phyloP scores from a whole-genome alignment of 495 filamentous ascomycete genomes.

The Penicillium waksmanii region DNA sequence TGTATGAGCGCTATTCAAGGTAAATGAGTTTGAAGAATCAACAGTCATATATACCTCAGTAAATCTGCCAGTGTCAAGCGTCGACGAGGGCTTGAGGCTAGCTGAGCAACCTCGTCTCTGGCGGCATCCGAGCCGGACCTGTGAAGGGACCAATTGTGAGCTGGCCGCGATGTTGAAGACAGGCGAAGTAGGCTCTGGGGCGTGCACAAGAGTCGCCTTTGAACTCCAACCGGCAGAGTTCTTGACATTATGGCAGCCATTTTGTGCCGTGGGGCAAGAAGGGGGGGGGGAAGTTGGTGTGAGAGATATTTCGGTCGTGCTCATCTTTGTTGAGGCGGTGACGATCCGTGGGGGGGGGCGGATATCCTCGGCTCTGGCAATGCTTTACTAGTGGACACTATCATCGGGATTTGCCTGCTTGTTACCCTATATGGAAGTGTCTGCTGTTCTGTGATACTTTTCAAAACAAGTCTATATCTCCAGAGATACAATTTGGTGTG shows the following conservation, averaged over 20 bases:
- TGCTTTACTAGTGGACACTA: background rate
- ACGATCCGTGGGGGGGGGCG: constrained; percentile 10
- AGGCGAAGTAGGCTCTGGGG: constrained; percentile 9
- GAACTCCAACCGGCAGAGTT: constrained; percentile 10
- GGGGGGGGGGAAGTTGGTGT: background rate
- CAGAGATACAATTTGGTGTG: too few relatives aligned
- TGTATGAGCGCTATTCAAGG: background rate
- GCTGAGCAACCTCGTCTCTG: constrained; percentile 73
- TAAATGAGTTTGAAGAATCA: background rate
- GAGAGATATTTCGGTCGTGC: constrained; percentile 13
- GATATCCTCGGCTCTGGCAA: constrained; percentile 22
- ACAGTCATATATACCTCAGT: constrained; percentile 64
- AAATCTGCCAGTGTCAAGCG: constrained; percentile 84
- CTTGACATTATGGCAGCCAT: constrained; percentile 16
- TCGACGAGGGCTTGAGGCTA: constrained; percentile 79
- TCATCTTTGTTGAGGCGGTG: constrained; percentile 14
- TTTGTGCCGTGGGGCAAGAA: constrained; percentile 3
- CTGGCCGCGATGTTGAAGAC: constrained; percentile 22
- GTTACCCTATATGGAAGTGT: too few relatives aligned
- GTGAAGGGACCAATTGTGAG: constrained; percentile 23
- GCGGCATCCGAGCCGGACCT: constrained; percentile 45
- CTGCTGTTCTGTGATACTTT: too few relatives aligned
- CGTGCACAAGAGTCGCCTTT: background rate
- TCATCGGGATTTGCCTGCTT: background rate
- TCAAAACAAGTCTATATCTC: too few relatives aligned